These are phyloP conservation scores for Zasmidium citrigriseum DNA, from an alignment of 2,329 filamentous ascomycete species.

Conservation along the genomic window DNA sequence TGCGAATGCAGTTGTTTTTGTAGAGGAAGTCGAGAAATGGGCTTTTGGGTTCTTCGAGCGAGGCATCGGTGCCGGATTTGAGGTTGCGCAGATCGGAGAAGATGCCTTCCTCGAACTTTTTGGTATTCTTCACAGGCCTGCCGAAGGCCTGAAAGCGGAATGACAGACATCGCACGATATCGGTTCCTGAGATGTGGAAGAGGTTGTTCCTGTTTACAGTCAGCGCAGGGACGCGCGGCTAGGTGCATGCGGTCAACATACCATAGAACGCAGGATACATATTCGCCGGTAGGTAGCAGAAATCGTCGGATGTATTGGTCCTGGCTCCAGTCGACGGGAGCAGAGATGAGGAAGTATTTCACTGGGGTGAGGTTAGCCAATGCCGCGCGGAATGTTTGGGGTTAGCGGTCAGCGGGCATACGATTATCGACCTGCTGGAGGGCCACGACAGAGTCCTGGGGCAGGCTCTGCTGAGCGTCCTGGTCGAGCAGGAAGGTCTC, in stretches of 20 bases:
- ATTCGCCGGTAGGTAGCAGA: constrained; percentile 93
- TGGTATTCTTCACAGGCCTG: constrained; percentile 97
- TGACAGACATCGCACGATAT: constrained; percentile 96
- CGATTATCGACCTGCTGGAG: constrained; percentile 97
- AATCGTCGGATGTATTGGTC: constrained; percentile 97
- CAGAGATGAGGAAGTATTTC: constrained; percentile 99
- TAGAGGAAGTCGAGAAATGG: constrained; percentile 97
- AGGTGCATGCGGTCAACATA: constrained; percentile 40
- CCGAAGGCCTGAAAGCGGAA: constrained; percentile 99
- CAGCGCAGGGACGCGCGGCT: constrained; percentile 14
- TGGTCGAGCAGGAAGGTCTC: constrained; percentile 99
- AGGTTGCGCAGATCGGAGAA: constrained; percentile 98
- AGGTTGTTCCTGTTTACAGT: constrained; percentile 76
- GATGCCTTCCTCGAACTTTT: constrained; percentile 99
- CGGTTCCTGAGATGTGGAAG: constrained; percentile 98
- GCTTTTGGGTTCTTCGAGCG: constrained; percentile 97
- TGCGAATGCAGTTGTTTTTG: constrained; percentile 99
- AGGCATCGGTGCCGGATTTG: constrained; percentile 97
- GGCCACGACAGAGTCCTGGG: constrained; percentile 94
- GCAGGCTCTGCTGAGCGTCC: constrained; percentile 93
- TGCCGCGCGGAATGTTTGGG: constrained; percentile 3
- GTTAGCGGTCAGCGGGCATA: constrained; percentile 51
- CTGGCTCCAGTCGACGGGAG: constrained; percentile 94
- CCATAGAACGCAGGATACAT: constrained; percentile 97
- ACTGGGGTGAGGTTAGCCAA: constrained; percentile 58